Evolutionary conservation across 495 filamentous ascomycete genomes (phyloP).

Genomic region (Neurospora sp.): DNA sequence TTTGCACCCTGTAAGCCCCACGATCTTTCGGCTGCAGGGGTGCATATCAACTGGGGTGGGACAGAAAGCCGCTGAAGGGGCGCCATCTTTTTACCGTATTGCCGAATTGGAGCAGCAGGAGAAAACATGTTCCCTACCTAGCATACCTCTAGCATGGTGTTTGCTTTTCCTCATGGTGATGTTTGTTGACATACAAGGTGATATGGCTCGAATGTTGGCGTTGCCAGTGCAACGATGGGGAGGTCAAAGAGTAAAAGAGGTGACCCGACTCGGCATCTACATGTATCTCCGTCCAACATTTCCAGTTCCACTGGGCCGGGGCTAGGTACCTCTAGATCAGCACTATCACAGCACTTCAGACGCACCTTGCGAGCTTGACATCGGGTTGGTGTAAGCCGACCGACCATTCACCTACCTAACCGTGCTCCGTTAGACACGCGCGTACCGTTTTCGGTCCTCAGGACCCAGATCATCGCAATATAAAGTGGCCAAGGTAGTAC

Average conservation of each 20-base stretch:
- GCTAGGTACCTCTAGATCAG: not conserved
- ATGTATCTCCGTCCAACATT: not conserved
- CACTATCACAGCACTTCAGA: not conserved
- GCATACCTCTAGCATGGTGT: not conserved
- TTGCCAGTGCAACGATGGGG: not conserved
- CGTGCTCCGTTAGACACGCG: not conserved
- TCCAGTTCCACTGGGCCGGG: not conserved
- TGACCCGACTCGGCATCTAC: not conserved
- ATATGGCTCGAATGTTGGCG: not conserved
- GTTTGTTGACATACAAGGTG: not conserved
- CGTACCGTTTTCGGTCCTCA: not conserved
- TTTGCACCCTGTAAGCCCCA: not conserved
- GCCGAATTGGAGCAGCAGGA: not conserved
- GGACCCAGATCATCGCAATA: not conserved
- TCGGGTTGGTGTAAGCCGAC: not conserved
- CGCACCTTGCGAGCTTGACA: not conserved
- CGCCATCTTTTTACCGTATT: not conserved
- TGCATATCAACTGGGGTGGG: not conserved
- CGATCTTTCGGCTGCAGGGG: not conserved
- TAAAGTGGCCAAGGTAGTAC: not conserved
- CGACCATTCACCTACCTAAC: not conserved
- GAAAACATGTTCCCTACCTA: not conserved
- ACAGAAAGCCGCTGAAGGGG: not conserved
- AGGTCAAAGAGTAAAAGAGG: not conserved
- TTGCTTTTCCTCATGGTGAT: not conserved